Percentiles rank a stretch among this genome's conserved stretches.
Evolutionary conservation across 2,329 filamentous ascomycete genomes (phyloP).

Genomic region (Cladophialophora exuberans): DNA sequence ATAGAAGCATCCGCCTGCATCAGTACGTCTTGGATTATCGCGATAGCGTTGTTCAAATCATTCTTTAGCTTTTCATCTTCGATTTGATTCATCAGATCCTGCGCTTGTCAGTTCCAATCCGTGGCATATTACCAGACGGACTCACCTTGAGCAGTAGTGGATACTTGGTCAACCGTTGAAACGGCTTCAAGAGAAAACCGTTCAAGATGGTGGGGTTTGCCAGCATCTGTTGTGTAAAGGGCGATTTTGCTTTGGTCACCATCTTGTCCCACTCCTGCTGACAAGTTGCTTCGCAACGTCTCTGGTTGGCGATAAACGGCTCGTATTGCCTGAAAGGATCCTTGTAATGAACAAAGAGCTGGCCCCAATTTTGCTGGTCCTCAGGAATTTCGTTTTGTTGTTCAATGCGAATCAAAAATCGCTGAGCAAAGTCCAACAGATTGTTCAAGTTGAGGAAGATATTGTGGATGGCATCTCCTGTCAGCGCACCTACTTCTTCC

Average conservation of each 20-base stretch:
- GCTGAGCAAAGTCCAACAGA: constrained; percentile 91
- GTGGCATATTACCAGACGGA: constrained; percentile 16
- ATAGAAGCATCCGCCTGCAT: constrained; percentile 88
- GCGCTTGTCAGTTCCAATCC: constrained; percentile 17
- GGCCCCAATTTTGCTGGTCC: constrained; percentile 86
- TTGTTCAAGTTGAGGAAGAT: constrained; percentile 97
- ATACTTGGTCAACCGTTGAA: constrained; percentile 94
- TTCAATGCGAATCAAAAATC: constrained; percentile 93
- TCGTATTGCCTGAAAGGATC: constrained; percentile 92
- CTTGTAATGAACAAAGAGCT: constrained; percentile 82
- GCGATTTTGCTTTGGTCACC: constrained; percentile 66
- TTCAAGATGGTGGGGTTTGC: constrained; percentile 85
- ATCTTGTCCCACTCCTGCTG: constrained; percentile 87
- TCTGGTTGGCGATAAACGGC: constrained; percentile 95
- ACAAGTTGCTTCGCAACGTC: constrained; percentile 84
- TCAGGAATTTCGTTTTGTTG: constrained; percentile 85
- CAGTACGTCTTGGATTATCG: constrained; percentile 79
- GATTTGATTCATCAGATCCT: constrained; percentile 86
- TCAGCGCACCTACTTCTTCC: constrained; percentile 83
- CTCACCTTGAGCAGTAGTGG: constrained; percentile 81
- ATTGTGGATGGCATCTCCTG: constrained; percentile 86
- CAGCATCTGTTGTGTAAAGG: constrained; percentile 72
- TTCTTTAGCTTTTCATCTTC: constrained; percentile 70
- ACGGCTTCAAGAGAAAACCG: constrained; percentile 92
- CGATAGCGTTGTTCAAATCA: constrained; percentile 76